phyloP scores from a whole-genome alignment of 2,329 filamentous ascomycete species.

The Pseudogymnoascus sp. region DNA sequence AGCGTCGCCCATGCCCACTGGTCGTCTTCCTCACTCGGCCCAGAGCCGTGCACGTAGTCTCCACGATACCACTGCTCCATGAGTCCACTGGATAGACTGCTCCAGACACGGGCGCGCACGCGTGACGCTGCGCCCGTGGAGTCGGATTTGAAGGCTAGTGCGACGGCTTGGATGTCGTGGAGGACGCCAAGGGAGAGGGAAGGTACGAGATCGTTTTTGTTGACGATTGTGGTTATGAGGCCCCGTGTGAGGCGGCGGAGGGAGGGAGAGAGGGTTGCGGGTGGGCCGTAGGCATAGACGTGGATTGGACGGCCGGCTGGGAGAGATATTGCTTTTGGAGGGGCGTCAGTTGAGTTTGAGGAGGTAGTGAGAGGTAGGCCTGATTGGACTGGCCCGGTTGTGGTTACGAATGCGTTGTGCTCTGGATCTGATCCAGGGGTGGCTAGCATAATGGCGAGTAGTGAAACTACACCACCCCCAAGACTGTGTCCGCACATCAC shows the following conservation, averaged over 20 bases:
- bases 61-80: conserved; percentile 52
- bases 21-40: conserved; percentile 46
- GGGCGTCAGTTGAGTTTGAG: conserved; percentile 34
- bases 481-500: conserved; percentile 48
- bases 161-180: conserved; percentile 66
- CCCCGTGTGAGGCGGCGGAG: conserved; percentile 63
- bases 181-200: conserved; percentile 64
- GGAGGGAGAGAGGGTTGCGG: conserved; percentile 62
- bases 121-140: conserved; percentile 58
- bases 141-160: conserved; percentile 65
- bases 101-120: conserved; percentile 58
- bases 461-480: conserved; percentile 46
- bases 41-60: conserved; percentile 26
- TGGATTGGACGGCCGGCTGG: conserved; percentile 65
- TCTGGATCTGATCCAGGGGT: conserved; percentile 38
- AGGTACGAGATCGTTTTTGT: conserved; percentile 66
- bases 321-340: conserved; percentile 38
- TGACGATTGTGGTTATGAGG: conserved; percentile 65
- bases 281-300: conserved; percentile 71
- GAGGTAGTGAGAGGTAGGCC: conserved; percentile 38
- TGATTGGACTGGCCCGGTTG: conserved; percentile 43
- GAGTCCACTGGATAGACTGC: conserved; percentile 53
- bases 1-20: conserved; percentile 63
- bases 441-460: conserved; percentile 46
- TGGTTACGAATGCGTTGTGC: conserved; percentile 45